A percentile compares a stretch with the other conserved stretches of the same genome.
phyloP scores from a whole-genome alignment of 139 green algal genomes.

The Coelastrella sp. region DNA sequence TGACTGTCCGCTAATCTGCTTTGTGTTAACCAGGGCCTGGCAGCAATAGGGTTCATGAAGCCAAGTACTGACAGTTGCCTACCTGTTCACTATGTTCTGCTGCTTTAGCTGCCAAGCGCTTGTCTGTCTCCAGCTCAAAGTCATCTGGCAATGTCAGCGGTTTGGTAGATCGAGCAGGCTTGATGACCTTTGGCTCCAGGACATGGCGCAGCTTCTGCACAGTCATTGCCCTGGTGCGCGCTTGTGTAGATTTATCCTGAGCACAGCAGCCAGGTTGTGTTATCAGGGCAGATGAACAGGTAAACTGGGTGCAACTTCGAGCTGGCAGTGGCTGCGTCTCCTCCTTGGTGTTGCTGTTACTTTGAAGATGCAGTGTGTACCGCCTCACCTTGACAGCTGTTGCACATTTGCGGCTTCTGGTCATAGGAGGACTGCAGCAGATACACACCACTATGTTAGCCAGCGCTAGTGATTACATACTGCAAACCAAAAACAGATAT shows the following conservation, averaged over 20 bases:
- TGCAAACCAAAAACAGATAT: neutral
- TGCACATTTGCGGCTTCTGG: constrained; percentile 26
- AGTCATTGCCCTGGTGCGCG: neutral
- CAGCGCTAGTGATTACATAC: neutral
- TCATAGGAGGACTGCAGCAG: constrained; percentile 22
- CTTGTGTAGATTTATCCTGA: neutral
- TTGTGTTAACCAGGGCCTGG: no score
- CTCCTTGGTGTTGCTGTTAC: no score
- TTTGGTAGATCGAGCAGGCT: constrained; percentile 55
- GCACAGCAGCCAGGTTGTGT: neutral
- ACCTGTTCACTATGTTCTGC: neutral
- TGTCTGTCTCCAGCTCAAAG: constrained; percentile 63
- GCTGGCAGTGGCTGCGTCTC: no score
- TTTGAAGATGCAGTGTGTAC: neutral
- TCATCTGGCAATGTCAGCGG: constrained; percentile 69
- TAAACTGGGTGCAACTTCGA: no score
- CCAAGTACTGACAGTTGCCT: no score
- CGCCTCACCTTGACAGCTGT: constrained; percentile 5
- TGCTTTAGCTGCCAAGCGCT: neutral
- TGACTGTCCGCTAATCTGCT: neutral
- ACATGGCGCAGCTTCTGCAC: constrained; percentile 27
- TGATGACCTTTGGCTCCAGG: constrained; percentile 34
- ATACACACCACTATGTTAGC: neutral
- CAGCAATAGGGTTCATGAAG: no score
- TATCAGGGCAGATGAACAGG: neutral